phyloP scores from a whole-genome alignment of 345 rosid species.

The Pelargonium nanum region DNA sequence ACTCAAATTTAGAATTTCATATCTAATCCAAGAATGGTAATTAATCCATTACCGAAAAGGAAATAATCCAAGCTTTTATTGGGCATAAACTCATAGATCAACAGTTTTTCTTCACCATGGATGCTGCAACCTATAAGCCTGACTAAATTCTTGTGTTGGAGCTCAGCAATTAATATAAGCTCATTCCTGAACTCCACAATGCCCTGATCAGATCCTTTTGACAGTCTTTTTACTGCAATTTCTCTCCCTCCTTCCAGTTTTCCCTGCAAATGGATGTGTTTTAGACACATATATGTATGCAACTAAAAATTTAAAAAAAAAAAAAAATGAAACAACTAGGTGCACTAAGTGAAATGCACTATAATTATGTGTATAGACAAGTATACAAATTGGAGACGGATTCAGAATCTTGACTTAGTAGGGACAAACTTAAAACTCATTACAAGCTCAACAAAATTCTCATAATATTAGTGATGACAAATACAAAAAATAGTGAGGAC shows the following conservation, averaged over 20 bases:
- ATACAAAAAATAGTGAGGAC: too few species aligned
- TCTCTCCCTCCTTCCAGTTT: neutral
- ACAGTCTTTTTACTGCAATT: neutral
- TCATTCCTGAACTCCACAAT: neutral
- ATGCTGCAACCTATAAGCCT: neutral
- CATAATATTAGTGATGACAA: too few species aligned
- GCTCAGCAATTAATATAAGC: neutral
- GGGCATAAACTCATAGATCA: neutral
- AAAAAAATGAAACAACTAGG: too few species aligned
- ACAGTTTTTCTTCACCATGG: neutral
- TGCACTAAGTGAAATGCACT: too few species aligned
- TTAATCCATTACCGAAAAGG: neutral
- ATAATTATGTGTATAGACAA: too few species aligned
- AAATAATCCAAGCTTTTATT: neutral
- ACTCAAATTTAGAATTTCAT: too few species aligned
- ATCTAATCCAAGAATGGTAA: too few species aligned
- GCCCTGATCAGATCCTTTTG: neutral
- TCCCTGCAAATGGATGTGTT: neutral
- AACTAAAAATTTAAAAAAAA: too few species aligned
- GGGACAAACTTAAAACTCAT: too few species aligned
- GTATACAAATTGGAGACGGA: too few species aligned
- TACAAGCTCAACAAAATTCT: too few species aligned
- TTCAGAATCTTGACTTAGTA: too few species aligned
- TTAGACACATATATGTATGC: neutral
- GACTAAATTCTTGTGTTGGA: neutral